Evolutionary conservation across 2,329 filamentous ascomycete genomes (phyloP).

Genomic region (Fusarium tuaranense): DNA sequence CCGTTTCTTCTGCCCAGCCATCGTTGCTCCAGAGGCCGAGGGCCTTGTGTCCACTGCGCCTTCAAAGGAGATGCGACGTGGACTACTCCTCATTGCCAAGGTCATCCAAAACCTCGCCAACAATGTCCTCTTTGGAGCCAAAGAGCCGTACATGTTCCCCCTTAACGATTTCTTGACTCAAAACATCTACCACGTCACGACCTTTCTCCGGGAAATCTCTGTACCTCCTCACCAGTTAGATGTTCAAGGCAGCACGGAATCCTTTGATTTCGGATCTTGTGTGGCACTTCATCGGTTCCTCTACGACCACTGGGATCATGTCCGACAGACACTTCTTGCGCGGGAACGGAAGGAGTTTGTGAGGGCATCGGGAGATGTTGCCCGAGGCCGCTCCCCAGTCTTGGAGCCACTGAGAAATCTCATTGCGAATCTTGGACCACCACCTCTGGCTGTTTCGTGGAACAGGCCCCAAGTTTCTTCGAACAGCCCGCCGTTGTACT

Average conservation of each 20-base stretch:
- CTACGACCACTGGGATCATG: constrained; percentile 79
- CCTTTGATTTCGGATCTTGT: constrained; percentile 78
- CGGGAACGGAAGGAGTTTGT: constrained; percentile 69
- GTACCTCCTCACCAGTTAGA: constrained; percentile 64
- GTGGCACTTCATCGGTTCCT: constrained; percentile 76
- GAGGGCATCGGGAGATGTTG: constrained; percentile 65
- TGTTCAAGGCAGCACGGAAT: constrained; percentile 56
- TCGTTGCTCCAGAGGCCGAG: constrained; percentile 76
- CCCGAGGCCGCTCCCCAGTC: constrained; percentile 65
- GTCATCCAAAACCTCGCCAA: constrained; percentile 79
- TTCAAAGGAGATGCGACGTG: constrained; percentile 76
- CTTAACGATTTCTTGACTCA: constrained; percentile 76
- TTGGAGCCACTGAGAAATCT: constrained; percentile 70
- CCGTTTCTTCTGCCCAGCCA: constrained; percentile 78
- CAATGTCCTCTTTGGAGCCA: constrained; percentile 77
- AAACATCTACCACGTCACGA: constrained; percentile 76
- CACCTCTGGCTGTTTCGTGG: constrained; percentile 76
- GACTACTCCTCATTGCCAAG: constrained; percentile 76
- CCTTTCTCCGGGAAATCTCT: constrained; percentile 75
- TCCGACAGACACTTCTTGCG: constrained; percentile 72
- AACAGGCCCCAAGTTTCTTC: constrained; percentile 74
- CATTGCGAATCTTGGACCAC: constrained; percentile 75
- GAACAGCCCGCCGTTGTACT: constrained; percentile 73
- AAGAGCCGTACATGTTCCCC: constrained; percentile 79
- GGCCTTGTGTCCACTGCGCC: constrained; percentile 71